phyloP scores from a whole-genome alignment of 495 filamentous ascomycete genomes.

The Penicillium nucicola region DNA sequence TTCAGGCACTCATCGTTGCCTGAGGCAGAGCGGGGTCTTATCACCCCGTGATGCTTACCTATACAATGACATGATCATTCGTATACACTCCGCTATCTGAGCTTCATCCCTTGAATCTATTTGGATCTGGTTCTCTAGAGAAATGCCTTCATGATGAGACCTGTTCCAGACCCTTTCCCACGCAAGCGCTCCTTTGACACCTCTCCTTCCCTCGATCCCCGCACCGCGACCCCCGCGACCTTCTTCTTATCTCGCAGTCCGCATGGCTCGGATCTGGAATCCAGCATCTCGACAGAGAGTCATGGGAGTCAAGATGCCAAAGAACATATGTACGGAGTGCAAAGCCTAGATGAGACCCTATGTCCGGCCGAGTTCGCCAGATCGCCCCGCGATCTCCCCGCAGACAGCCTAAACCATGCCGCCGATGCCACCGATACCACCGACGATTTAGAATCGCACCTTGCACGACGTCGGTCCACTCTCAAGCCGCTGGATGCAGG shows the following conservation, averaged over 20 bases:
- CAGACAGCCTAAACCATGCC: conserved; percentile 24
- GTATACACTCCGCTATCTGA: not conserved
- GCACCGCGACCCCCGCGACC: conserved; percentile 38
- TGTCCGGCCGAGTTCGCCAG: conserved; percentile 19
- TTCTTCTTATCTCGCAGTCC: conserved; percentile 45
- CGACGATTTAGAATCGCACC: conserved; percentile 20
- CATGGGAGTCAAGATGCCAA: conserved; percentile 9
- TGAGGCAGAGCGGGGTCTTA: conserved; percentile 4
- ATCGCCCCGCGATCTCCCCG: conserved; percentile 3
- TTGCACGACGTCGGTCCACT: conserved; percentile 30
- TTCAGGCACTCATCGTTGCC: too few relatives aligned
- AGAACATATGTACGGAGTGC: conserved; percentile 59
- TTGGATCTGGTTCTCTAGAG: not conserved
- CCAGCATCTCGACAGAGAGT: conserved; percentile 23
- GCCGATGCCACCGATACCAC: too few relatives aligned
- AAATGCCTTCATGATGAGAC: conserved; percentile 31
- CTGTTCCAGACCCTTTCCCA: conserved; percentile 33
- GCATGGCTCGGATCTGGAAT: conserved; percentile 24
- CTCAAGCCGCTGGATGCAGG: conserved; percentile 27
- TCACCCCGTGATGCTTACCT: conserved; percentile 5
- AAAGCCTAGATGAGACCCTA: conserved; percentile 59
- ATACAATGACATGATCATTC: conserved; percentile 4
- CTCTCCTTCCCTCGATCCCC: conserved; percentile 40
- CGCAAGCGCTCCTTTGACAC: conserved; percentile 35
- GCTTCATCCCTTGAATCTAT: too few relatives aligned